Percentiles rank a stretch among this genome's conserved stretches.
Evolutionary conservation across 2,329 filamentous ascomycete genomes (phyloP).

Genomic region (Pezicula rhizophila): DNA sequence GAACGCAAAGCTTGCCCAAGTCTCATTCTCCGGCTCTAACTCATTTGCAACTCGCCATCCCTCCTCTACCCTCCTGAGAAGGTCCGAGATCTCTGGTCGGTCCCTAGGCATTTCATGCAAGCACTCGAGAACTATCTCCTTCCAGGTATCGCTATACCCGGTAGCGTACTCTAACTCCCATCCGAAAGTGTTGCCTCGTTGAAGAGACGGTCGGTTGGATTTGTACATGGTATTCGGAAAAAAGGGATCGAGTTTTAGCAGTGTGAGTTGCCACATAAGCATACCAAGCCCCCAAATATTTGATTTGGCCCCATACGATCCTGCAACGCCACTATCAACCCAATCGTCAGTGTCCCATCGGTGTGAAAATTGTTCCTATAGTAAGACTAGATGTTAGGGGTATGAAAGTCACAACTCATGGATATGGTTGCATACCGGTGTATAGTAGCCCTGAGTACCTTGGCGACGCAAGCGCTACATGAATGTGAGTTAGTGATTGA

Average conservation of each 20-base stretch:
- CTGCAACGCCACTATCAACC: slow-evolving; percentile 1
- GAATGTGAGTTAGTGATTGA: no score
- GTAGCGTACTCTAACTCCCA: neutral
- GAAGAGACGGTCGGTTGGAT: neutral
- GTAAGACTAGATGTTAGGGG: no score
- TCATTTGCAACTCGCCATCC: neutral
- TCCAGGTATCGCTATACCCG: slow-evolving; percentile 3
- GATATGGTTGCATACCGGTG: no score
- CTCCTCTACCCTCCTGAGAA: slow-evolving; percentile 4
- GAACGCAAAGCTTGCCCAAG: no score
- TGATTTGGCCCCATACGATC: slow-evolving; percentile 3
- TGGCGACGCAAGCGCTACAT: no score
- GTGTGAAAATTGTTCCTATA: slow-evolving; percentile 6
- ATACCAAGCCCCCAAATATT: neutral
- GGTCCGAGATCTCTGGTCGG: slow-evolving; percentile 1
- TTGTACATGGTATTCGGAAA: neutral
- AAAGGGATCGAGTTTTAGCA: neutral
- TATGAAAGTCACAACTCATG: no score
- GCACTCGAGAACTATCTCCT: slow-evolving; percentile 7
- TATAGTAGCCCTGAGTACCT: no score
- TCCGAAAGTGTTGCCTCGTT: slow-evolving; percentile 3
- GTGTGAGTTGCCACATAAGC: slow-evolving; percentile 5
- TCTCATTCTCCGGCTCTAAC: neutral
- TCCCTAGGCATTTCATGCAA: slow-evolving; percentile 6
- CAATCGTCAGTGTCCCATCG: slow-evolving; percentile 5